Evolutionary conservation across 2,329 filamentous ascomycete species (phyloP), one percentile per base, ranked within the genome.

Genomic region (Microcera coccophila): DNA sequence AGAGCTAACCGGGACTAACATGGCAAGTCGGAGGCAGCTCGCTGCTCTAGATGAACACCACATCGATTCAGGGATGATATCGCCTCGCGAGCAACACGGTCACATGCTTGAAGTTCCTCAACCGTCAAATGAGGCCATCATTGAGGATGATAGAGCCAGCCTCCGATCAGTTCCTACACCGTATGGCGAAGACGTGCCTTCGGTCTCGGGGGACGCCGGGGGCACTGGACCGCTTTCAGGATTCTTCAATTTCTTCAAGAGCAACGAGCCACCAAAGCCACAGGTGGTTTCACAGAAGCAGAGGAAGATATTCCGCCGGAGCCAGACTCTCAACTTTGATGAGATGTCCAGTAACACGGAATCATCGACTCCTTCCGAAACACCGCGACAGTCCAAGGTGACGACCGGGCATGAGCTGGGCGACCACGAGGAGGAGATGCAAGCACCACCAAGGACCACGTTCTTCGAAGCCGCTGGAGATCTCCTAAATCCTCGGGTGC

Each of bases 391-490:
- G 15, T 57, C 55, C n/a, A 68, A 62, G 46, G 74, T 75, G 4
- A 78, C 77, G 1, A 61, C 70, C 2, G 78, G 78, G 3, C 67
- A 74, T 7, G 75, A 79, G 47, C 55, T 73, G 65, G 3, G 33
- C 10, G 67, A 70, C 14, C 71, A 71, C 9, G 51, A 60, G 3
- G 66, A 72, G 31, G 68, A 63, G 10, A 64, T 85, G 41, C 73
- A 79, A 39, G 84, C 88, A 7, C 93, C 93, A 4, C 93, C 93
- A 1, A 85, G 81, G 56, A 97, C 93, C 1, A 94, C 88, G 0
- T 86, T 98, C 49, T 95, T 98, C 47, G 93, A 98, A 68, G 90
- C 91, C 4, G 93, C 93, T 1, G 88, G 90, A 10, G 91, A 98
- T 63, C 71, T 98, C 3, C 77, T 98, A 31, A 94, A 91, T 62